Percentiles rank a stretch among this genome's conserved stretches.
These are phyloP conservation scores for Melaleuca quinquenervia DNA, from an alignment of 345 rosid genomes.

Conservation along the genomic window DNA sequence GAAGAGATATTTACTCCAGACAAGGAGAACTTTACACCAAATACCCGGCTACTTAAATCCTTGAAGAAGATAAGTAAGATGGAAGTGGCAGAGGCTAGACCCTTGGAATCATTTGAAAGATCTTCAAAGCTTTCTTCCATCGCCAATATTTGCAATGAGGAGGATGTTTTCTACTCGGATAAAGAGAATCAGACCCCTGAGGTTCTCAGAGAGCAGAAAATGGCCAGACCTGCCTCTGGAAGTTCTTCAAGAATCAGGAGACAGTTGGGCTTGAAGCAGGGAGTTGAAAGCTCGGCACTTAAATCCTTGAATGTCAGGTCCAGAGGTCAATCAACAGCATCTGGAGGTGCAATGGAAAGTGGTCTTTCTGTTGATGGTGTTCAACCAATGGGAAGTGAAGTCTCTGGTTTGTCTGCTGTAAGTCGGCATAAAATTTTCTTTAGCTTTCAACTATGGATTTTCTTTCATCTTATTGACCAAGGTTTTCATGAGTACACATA, in stretches of 20 bases:
- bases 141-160: constrained; percentile 21
- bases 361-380: constrained; percentile 7
- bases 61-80: constrained; percentile 30
- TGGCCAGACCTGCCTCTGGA: constrained; percentile 3
- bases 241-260: constrained; percentile 21
- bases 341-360: constrained; percentile 17
- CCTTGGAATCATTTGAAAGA: constrained; percentile 11
- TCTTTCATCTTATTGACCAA: neutral
- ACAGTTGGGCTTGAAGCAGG: constrained; percentile 14
- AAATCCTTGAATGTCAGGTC: constrained; percentile 28
- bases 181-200: constrained; percentile 41
- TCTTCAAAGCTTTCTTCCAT: constrained; percentile 15
- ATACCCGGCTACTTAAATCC: constrained; percentile 29
- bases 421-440: constrained; percentile 9
- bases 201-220: constrained; percentile 20
- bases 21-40: constrained; percentile 80
- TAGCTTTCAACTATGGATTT: neutral
- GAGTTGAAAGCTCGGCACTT: constrained; percentile 45
- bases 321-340: constrained; percentile 16
- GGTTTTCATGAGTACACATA: neutral
- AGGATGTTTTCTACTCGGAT: constrained; percentile 20
- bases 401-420: constrained; percentile 26
- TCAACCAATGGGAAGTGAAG: constrained; percentile 9
- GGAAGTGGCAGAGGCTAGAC: constrained; percentile 19
- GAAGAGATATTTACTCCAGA: constrained; percentile 60